Evolutionary conservation across 495 filamentous ascomycete genomes (phyloP).

Genomic region (Platismatia glauca): DNA sequence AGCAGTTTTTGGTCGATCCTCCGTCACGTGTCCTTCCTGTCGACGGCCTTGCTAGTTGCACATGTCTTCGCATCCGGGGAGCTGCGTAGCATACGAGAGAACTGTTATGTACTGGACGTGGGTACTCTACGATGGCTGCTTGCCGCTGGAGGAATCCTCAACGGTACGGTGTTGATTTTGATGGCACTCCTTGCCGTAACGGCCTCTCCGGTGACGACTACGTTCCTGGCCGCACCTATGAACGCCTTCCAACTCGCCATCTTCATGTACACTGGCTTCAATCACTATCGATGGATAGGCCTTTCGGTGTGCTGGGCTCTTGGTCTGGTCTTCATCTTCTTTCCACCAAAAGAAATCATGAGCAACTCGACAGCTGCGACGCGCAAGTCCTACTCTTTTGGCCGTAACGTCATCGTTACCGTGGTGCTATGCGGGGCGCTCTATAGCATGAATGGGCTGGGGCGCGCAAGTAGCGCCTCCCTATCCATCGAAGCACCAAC

Average conservation of each 20-base stretch:
- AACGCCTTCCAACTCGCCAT: slow-evolving; percentile 7
- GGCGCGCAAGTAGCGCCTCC: neutral
- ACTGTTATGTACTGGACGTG: slow-evolving; percentile 17
- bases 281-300: neutral
- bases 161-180: neutral
- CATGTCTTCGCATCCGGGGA: slow-evolving; percentile 12
- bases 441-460: slow-evolving; percentile 5
- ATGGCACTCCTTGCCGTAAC: neutral
- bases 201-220: neutral
- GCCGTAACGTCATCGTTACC: slow-evolving; percentile 1
- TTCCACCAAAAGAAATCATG: neutral
- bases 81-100: neutral
- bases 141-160: slow-evolving; percentile 2
- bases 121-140: neutral
- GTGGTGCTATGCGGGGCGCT: slow-evolving; percentile 7
- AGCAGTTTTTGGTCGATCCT: slow-evolving; percentile 11
- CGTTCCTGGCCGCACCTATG: neutral
- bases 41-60: slow-evolving; percentile 1
- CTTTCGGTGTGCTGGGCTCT: neutral
- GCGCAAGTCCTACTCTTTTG: slow-evolving; percentile 4
- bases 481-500: neutral
- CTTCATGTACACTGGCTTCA: slow-evolving; percentile 5
- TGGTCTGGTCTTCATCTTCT: neutral
- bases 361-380: neutral
- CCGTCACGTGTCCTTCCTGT: slow-evolving; percentile 9